phyloP scores from a whole-genome alignment of 1,284 basidiomycete species.

The Cutaneotrichosporon cyanovorans region DNA sequence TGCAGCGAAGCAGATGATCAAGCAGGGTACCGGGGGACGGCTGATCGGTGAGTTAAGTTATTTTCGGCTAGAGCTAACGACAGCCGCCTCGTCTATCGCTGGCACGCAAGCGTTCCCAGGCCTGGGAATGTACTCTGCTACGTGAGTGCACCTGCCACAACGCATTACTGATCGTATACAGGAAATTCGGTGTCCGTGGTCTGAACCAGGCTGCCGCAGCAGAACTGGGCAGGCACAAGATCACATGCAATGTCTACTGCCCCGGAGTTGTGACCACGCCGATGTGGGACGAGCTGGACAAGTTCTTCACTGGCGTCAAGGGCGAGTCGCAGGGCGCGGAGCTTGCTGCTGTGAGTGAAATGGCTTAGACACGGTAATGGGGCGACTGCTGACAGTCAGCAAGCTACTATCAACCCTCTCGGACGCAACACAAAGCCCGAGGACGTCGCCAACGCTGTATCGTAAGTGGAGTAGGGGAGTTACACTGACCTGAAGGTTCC shows the following conservation, averaged over 20 bases:
- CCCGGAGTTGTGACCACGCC: slow-evolving; percentile 47
- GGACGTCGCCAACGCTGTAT: background rate
- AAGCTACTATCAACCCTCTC: background rate
- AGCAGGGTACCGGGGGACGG: slow-evolving; percentile 47
- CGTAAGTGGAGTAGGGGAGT: background rate
- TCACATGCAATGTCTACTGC: slow-evolving; percentile 53
- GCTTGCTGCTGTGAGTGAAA: slow-evolving; percentile 1
- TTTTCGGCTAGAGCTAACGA: background rate
- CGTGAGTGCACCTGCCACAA: background rate
- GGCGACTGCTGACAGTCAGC: background rate
- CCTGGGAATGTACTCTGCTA: background rate
- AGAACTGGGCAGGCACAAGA: slow-evolving; percentile 47
- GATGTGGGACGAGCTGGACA: slow-evolving; percentile 34
- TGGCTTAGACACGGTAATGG: background rate
- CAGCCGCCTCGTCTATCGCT: background rate
- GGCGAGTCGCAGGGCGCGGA: background rate
- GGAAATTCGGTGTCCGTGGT: slow-evolving; percentile 49
- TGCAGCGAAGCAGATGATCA: slow-evolving; percentile 49
- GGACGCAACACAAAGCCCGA: slow-evolving; percentile 5
- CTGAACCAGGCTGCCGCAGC: slow-evolving; percentile 44
- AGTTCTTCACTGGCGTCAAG: slow-evolving; percentile 1
- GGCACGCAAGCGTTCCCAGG: background rate
- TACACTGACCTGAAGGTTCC: slow-evolving; percentile 5
- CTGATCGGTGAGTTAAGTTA: slow-evolving; percentile 33
- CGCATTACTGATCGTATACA: slow-evolving; percentile 5